Conservation (phyloP, 2,329 filamentous ascomycete genomes). For the Pleochaeta shiraiana region DNA sequence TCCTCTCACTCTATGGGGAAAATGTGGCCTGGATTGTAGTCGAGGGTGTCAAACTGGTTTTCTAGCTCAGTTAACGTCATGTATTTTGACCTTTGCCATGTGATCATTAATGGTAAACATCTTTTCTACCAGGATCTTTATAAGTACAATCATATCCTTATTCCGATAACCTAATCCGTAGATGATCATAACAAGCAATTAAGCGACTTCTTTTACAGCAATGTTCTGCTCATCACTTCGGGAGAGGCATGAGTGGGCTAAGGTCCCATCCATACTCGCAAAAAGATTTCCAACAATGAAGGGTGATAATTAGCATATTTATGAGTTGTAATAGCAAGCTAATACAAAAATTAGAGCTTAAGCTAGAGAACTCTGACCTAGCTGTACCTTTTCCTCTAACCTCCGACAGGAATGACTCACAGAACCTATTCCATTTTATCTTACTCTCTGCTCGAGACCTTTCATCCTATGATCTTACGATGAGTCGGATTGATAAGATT, state of each 20-base stretch:
- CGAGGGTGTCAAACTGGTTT: too few relatives aligned
- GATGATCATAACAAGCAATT: too few relatives aligned
- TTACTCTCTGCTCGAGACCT: conserved; percentile 15
- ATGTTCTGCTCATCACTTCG: conserved; percentile 18
- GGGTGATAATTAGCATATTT: conserved; percentile 12
- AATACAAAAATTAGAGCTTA: not conserved
- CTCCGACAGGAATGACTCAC: conserved; percentile 4
- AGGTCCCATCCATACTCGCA: conserved; percentile 11
- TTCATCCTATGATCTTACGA: conserved; percentile 5
- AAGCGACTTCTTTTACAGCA: too few relatives aligned
- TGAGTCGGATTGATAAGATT: conserved; percentile 16
- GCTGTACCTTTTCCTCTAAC: conserved; percentile 11
- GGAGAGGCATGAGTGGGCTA: conserved; percentile 15
- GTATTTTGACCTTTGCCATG: too few relatives aligned
- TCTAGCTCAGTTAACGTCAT: too few relatives aligned
- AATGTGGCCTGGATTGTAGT: too few relatives aligned
- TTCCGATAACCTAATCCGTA: too few relatives aligned
- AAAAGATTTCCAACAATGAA: conserved; percentile 14
- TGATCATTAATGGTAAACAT: too few relatives aligned
- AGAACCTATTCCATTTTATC: conserved; percentile 13
- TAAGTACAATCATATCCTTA: too few relatives aligned
- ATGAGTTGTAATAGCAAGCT: not conserved
- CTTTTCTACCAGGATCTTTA: too few relatives aligned
- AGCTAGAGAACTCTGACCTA: conserved; percentile 16
- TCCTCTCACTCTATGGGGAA: too few relatives aligned